Evolutionary conservation across 768 basidiomycete genomes (phyloP).

Genomic region (Chlorophyllum brunneum): DNA sequence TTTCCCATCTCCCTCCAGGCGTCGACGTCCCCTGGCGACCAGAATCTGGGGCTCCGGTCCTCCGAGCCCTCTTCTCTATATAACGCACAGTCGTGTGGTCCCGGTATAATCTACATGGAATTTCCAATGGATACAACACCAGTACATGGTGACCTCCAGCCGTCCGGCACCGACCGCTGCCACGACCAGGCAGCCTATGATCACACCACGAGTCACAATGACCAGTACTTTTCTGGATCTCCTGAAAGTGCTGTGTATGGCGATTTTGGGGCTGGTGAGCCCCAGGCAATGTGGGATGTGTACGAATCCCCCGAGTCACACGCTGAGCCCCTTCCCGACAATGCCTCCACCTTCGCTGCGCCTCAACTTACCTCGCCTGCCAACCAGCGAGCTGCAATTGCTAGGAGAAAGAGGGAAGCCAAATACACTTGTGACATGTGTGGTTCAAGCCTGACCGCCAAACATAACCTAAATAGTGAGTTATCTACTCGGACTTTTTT

Average conservation of each 20-base stretch:
- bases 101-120: too few species aligned
- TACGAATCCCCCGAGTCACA: background rate
- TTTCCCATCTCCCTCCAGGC: too few species aligned
- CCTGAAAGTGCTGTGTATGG: background rate
- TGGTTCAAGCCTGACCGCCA: constrained; percentile 21
- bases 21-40: too few species aligned
- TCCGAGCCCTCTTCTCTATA: too few species aligned
- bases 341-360: background rate
- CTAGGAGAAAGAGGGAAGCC: constrained; percentile 19
- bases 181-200: background rate
- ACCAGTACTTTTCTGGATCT: background rate
- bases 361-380: constrained; percentile 6
- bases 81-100: too few species aligned
- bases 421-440: constrained; percentile 22
- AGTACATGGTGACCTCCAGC: background rate
- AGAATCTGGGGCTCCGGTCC: too few species aligned
- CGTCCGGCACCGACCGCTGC: background rate
- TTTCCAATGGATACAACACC: too few species aligned
- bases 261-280: background rate
- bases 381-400: constrained; percentile 2
- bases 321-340: background rate
- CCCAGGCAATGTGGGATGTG: background rate
- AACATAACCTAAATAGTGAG: constrained; percentile 25
- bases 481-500: too few species aligned
- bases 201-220: background rate